phyloP scores from a whole-genome alignment of 73 alveolate species.

The Durusdinium trenchii region DNA sequence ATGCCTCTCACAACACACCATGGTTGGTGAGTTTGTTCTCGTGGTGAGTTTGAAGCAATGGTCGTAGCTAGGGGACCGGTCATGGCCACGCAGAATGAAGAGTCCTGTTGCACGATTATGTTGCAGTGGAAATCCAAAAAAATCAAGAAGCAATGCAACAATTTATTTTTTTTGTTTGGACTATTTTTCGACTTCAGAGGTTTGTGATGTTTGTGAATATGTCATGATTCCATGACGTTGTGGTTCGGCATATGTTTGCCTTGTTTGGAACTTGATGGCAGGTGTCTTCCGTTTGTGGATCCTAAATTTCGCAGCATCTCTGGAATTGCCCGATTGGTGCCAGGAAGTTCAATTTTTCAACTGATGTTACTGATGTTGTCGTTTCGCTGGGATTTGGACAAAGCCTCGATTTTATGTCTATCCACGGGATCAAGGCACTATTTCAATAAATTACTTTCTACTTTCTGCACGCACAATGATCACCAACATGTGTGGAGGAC shows the following conservation, averaged over 20 bases:
- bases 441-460: no score
- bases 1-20: no score
- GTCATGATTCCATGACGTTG: not conserved
- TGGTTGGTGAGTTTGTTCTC: not conserved
- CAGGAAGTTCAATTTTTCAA: not conserved
- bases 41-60: not conserved
- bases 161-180: no score
- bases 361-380: no score
- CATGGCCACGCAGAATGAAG: not conserved
- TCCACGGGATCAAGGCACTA: not conserved
- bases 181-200: not conserved
- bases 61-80: not conserved
- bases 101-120: not conserved
- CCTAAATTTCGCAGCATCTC: not conserved
- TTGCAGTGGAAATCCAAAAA: no score
- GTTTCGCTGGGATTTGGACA: not conserved
- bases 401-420: not conserved
- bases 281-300: not conserved
- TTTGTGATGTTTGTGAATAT: not conserved
- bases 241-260: not conserved
- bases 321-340: conserved; percentile 54
- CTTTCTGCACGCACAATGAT: not conserved
- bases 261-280: not conserved
- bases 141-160: not conserved
- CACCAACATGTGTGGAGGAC: not conserved